These are phyloP conservation scores for Rhododendron molle DNA, from an alignment of 148 eudicot genomes.

Conservation along the genomic window DNA sequence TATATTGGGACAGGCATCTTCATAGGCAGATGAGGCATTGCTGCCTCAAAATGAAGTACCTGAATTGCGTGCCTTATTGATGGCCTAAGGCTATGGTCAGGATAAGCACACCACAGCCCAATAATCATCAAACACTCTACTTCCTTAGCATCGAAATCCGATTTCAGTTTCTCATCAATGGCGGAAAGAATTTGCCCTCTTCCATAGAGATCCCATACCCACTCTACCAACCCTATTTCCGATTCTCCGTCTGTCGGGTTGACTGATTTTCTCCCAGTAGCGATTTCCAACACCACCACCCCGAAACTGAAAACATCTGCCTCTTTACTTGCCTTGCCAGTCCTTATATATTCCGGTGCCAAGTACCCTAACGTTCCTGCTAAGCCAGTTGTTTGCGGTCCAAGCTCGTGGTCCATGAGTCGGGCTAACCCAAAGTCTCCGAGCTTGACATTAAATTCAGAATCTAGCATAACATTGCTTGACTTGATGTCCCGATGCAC, in stretches of 20 bases:
- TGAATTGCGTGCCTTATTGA: constrained; percentile 43
- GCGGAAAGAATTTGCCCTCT: constrained; percentile 26
- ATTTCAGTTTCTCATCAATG: constrained; percentile 27
- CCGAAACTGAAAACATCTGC: constrained; percentile 55
- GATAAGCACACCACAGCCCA: constrained; percentile 60
- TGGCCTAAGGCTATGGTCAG: constrained; percentile 39
- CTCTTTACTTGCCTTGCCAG: constrained; percentile 41
- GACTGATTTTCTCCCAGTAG: constrained; percentile 34
- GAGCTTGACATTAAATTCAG: constrained; percentile 46
- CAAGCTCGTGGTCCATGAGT: constrained; percentile 42
- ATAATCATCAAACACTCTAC: constrained; percentile 40
- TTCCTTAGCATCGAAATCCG: constrained; percentile 27
- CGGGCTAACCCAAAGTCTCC: constrained; percentile 64
- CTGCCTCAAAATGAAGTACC: constrained; percentile 40
- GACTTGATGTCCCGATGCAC: constrained; percentile 58
- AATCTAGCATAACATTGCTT: constrained; percentile 63
- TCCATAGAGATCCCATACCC: constrained; percentile 23
- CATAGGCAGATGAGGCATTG: constrained; percentile 25
- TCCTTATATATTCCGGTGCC: constrained; percentile 43
- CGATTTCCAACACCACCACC: constrained; percentile 46
- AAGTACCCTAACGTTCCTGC: constrained; percentile 56
- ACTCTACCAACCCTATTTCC: constrained; percentile 24
- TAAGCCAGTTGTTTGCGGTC: constrained; percentile 38
- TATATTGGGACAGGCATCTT: constrained; percentile 26
- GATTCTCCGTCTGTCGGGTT: constrained; percentile 2